Evolutionary conservation across 371 early-diverging fungal species (phyloP).

Genomic region (Haplosporangium sp.): DNA sequence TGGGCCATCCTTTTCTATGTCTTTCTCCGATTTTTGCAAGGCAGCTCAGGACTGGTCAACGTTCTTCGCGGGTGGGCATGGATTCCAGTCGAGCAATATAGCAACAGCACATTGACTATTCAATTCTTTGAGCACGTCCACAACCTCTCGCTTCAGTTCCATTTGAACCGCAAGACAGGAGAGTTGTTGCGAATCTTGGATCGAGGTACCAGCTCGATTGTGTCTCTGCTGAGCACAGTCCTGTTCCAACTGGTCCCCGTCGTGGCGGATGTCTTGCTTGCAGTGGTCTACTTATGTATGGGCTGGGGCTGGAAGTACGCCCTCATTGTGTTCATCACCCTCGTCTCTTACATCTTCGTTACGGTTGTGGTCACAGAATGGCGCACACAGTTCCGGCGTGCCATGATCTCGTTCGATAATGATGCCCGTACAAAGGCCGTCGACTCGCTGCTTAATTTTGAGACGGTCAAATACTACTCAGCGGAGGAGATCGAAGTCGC

Average conservation of each 20-base stretch:
- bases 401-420: slow-evolving; percentile 80
- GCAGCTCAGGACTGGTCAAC: slow-evolving; percentile 83
- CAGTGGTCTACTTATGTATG: slow-evolving; percentile 78
- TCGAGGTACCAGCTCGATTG: slow-evolving; percentile 85
- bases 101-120: slow-evolving; percentile 85
- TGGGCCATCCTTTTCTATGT: slow-evolving; percentile 62
- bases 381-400: slow-evolving; percentile 87
- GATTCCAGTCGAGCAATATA: slow-evolving; percentile 91
- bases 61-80: slow-evolving; percentile 84
- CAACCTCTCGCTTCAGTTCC: slow-evolving; percentile 83
- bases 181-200: slow-evolving; percentile 87
- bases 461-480: slow-evolving; percentile 94
- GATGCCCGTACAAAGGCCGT: slow-evolving; percentile 81
- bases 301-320: slow-evolving; percentile 84
- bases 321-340: slow-evolving; percentile 84
- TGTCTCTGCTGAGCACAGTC: slow-evolving; percentile 81
- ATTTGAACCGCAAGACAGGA: slow-evolving; percentile 94
- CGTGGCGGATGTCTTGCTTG: slow-evolving; percentile 84
- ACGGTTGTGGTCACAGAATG: slow-evolving; percentile 92
- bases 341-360: slow-evolving; percentile 80
- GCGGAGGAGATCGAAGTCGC: slow-evolving; percentile 83
- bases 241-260: slow-evolving; percentile 91
- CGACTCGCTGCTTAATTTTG: slow-evolving; percentile 95
- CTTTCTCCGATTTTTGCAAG: slow-evolving; percentile 80
- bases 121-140: slow-evolving; percentile 89